Evolutionary conservation across 2,329 filamentous ascomycete genomes (phyloP), one percentile per base, ranked within the genome.

Genomic region (Paramyrothecium sp.): DNA sequence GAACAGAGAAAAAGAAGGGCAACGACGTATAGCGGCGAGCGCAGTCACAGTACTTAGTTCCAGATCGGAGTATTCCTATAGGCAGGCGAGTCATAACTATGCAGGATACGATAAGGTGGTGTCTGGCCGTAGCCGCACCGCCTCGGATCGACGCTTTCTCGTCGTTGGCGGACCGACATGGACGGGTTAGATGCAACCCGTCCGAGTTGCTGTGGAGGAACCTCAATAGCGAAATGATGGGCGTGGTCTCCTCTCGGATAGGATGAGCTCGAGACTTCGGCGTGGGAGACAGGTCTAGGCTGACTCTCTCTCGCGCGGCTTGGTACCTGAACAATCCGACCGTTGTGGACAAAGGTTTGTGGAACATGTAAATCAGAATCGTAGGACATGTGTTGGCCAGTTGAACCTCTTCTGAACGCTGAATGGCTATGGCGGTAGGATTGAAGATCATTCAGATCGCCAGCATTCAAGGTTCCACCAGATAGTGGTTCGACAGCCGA

Each of bases 1-100:
- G 30, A 5, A 20, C 17, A 20, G 13, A 46, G 41, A 12, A 46
- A 46, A 46, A 20, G 5, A 34, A 53, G 26, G 17, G 41, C 30
- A 53, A n/a, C 41, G 17, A 5, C 41, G 13, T 5, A n/a, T 20
- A 46, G 41, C 16, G 7, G 47, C 12, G 47, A 49, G 47, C 8
- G 20, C 17, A 4, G 41, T 49, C 16, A 21, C 19, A 20, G 20
- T 23, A 56, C 57, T 58, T 58, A 83, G n/a, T 80, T 77, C 81
- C 82, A 84, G n/a, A 85, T 83, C 0, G 81, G 82, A 3, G 73
- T 77, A 38, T 80, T 75, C 26, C 76, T 76, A 63, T 86, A 85
- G 7, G 82, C 81, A 5, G 82, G 82, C 3, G 82, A 83, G 64
- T 84, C 83, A 63, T 85, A 84, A 68, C 81, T 85, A 69, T 85